A percentile compares a stretch with the other conserved stretches of the same genome.
These are phyloP conservation scores for Phytophthora kernoviae DNA, from an alignment of 352 stramenopile genomes.

Conservation along the genomic window DNA sequence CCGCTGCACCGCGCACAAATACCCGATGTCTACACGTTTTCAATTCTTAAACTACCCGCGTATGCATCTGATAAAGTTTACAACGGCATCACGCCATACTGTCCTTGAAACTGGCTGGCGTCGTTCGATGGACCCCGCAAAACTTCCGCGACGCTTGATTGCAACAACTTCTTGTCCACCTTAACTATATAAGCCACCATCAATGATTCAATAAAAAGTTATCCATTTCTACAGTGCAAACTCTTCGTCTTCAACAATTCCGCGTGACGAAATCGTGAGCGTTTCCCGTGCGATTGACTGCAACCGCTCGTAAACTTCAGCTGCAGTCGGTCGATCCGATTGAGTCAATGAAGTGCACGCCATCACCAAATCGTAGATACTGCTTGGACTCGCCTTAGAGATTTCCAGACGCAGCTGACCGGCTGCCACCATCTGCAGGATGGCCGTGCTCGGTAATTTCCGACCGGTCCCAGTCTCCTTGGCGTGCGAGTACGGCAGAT, in stretches of 20 bases:
- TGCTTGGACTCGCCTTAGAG: conserved; percentile 27
- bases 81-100: background rate
- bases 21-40: no score
- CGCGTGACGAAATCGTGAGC: conserved; percentile 31
- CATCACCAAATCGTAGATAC: conserved; percentile 35
- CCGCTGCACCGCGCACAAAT: no score
- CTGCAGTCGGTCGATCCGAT: conserved; percentile 35
- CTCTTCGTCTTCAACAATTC: conserved; percentile 21
- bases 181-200: background rate
- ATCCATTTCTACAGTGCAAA: conserved; percentile 25
- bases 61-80: background rate
- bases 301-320: conserved; percentile 38
- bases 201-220: background rate
- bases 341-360: conserved; percentile 42
- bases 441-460: conserved; percentile 35
- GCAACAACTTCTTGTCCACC: background rate
- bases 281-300: conserved; percentile 33
- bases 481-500: conserved; percentile 37
- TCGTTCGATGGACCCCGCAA: background rate
- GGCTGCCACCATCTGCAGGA: conserved; percentile 48
- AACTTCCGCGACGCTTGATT: background rate
- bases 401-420: conserved; percentile 42
- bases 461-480: conserved; percentile 26
- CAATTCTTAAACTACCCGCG: background rate
- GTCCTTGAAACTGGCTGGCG: no score